Percentiles rank a stretch among this genome's conserved stretches.
Conservation (phyloP, 805 yeast genomes). For the Candida tibetensis region DNA sequence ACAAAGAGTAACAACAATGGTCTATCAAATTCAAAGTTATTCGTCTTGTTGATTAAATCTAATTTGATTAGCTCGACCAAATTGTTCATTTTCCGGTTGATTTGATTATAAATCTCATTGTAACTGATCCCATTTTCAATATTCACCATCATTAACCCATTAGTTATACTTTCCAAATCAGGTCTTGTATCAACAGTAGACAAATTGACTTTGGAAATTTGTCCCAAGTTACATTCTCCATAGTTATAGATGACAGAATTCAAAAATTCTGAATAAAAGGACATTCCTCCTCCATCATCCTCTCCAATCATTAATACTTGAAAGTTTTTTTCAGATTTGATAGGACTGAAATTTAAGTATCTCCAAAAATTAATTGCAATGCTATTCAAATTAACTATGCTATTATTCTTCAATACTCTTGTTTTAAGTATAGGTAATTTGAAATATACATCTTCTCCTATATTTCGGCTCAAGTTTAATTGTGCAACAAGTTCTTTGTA, state of each 20-base stretch:
- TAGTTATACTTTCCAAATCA: slow-evolving; percentile 28
- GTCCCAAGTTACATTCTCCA: slow-evolving; percentile 49
- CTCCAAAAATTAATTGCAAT: slow-evolving; percentile 55
- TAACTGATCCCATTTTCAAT: slow-evolving; percentile 19
- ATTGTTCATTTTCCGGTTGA: slow-evolving; percentile 26
- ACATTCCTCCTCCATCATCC: slow-evolving; percentile 17
- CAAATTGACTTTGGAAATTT: slow-evolving; percentile 30
- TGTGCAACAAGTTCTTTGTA: slow-evolving; percentile 20
- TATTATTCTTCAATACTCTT: slow-evolving; percentile 32
- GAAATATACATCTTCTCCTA: slow-evolving; percentile 20
- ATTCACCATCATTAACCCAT: slow-evolving; percentile 26
- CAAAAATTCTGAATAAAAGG: slow-evolving; percentile 37
- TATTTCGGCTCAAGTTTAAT: slow-evolving; percentile 9
- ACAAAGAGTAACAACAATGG: slow-evolving; percentile 54
- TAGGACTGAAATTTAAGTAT: slow-evolving; percentile 54
- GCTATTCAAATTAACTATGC: slow-evolving; percentile 44
- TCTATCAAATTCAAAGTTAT: slow-evolving; percentile 40
- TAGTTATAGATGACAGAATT: slow-evolving; percentile 43
- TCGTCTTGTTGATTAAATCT: slow-evolving; percentile 41
- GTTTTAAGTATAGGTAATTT: slow-evolving; percentile 25
- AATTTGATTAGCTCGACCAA: slow-evolving; percentile 37
- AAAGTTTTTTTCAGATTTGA: slow-evolving; percentile 48
- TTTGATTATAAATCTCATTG: slow-evolving; percentile 28
- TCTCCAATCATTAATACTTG: slow-evolving; percentile 48
- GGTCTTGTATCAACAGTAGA: slow-evolving; percentile 26